Base-by-base conservation (phyloP, 805 yeast species). In the Saturnispora bothae region DNA sequence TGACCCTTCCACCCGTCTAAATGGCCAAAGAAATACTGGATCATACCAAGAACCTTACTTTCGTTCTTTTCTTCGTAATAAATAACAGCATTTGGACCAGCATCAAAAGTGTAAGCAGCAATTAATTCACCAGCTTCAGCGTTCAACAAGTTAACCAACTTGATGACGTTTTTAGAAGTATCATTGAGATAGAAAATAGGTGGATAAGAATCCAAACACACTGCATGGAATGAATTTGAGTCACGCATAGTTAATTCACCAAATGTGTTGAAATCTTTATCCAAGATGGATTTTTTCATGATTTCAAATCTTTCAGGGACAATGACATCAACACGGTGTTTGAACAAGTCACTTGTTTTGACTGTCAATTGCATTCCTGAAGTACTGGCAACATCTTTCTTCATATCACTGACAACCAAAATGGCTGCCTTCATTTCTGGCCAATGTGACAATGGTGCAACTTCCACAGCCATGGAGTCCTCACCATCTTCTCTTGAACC, bases 31-130 rank as follows among this genome's bases (percentile, higher is more conserved):
- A 73, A 68, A 40, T 68, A 64, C 59, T 78, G 65, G 42, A 92
- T 63, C 47, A 83, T 67, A 3, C 86, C 78, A 49, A 89, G 69
- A 5, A 92, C 77, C 44, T 65, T 68, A n/a, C 62, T 50, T 61
- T 86, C 95, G 60, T 89, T 73, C 52, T 76, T 67, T 47, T 71
- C 71, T 55, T 79, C 76, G 57, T 92, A 92, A 64, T 92, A 92
- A 44, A 92, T 72, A 32, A 92, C 99, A 16, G 96, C 95, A 62
- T 92, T 92, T 61, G 99, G 98, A 56, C 99, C 99, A 23, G 99
- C 99, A 60, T 92, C 99, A 54, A 82, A 92, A 2, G 99, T 92
- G 61, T 92, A 92, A 28, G 97, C 97, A 10, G 95, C 98, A 39
- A 89, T 69, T 10, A 71, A 69, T 52, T 71, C 66, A 37, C 82